phyloP scores from a whole-genome alignment of 1,139 yeast genomes.

The Pichia sp. region DNA sequence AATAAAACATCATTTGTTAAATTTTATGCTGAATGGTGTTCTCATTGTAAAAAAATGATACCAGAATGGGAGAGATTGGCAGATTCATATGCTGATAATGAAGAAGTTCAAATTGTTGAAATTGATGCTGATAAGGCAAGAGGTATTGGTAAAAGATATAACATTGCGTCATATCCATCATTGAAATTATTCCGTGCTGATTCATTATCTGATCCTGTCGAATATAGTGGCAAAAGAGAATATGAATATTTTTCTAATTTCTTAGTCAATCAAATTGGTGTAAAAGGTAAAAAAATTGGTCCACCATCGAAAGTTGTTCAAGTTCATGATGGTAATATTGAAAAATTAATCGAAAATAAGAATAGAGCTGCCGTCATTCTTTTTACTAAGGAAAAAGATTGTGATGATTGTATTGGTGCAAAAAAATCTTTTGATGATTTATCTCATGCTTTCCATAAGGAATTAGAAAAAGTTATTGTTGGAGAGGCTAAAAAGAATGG shows the following conservation, averaged over 20 bases:
- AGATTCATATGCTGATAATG: slow-evolving; percentile 39
- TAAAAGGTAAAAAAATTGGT: slow-evolving; percentile 13
- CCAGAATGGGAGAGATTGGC: slow-evolving; percentile 62
- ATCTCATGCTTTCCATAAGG: slow-evolving; percentile 20
- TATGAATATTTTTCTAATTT: slow-evolving; percentile 42
- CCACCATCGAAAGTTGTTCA: slow-evolving; percentile 25
- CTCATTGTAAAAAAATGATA: slow-evolving; percentile 63
- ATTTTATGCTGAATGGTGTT: slow-evolving; percentile 77
- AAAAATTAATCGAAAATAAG: slow-evolving; percentile 32
- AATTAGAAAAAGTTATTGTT: slow-evolving; percentile 26
- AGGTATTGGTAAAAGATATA: slow-evolving; percentile 48
- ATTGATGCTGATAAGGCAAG: slow-evolving; percentile 64
- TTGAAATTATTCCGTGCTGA: slow-evolving; percentile 50
- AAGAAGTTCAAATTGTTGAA: slow-evolving; percentile 48
- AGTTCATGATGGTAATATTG: slow-evolving; percentile 33
- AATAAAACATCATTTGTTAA: slow-evolving; percentile 65
- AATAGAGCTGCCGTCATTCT: slow-evolving; percentile 31
- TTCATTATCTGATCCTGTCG: slow-evolving; percentile 38
- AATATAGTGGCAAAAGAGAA: slow-evolving; percentile 45
- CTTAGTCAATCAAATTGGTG: slow-evolving; percentile 29
- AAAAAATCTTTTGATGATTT: slow-evolving; percentile 12
- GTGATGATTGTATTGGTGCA: slow-evolving; percentile 13
- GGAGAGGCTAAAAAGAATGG: slow-evolving; percentile 46
- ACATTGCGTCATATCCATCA: slow-evolving; percentile 61
- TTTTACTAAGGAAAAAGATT: slow-evolving; percentile 33